These are phyloP conservation scores for Pichia sorboxylosa DNA, from an alignment of 1,139 yeast species.

Conservation along the genomic window DNA sequence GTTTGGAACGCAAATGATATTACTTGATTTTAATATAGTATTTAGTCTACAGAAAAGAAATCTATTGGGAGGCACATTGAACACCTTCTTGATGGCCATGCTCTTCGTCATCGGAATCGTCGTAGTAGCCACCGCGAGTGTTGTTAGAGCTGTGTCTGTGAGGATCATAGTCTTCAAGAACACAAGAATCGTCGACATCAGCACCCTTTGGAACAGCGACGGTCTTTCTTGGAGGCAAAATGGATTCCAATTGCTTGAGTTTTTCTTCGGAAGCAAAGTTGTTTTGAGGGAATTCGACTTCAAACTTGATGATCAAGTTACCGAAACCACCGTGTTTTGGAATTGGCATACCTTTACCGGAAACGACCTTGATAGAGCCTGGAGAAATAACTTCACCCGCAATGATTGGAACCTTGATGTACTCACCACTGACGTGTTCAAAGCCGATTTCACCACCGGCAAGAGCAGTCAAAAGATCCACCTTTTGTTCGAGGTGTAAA, in stretches of 20 bases:
- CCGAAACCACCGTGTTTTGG: slow-evolving; percentile 68
- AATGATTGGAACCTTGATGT: slow-evolving; percentile 64
- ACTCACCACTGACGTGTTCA: slow-evolving; percentile 82
- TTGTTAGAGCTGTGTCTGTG: slow-evolving; percentile 37
- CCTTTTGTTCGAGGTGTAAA: slow-evolving; percentile 71
- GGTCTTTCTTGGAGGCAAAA: slow-evolving; percentile 55
- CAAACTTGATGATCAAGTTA: slow-evolving; percentile 59
- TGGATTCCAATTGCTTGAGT: slow-evolving; percentile 49
- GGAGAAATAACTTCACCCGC: slow-evolving; percentile 95
- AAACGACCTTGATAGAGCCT: slow-evolving; percentile 68
- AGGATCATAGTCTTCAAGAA: slow-evolving; percentile 52
- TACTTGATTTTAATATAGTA: too few species aligned
- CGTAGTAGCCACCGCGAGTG: slow-evolving; percentile 29
- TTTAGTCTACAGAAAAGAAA: too few species aligned
- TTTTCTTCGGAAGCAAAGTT: slow-evolving; percentile 58
- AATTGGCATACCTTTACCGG: slow-evolving; percentile 93
- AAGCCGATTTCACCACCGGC: slow-evolving; percentile 91
- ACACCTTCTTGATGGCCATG: slow-evolving; percentile 58
- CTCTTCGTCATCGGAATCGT: slow-evolving; percentile 55
- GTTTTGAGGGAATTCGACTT: slow-evolving; percentile 57
- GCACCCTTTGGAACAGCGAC: slow-evolving; percentile 48
- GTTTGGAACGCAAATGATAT: too few species aligned
- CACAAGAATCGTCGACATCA: slow-evolving; percentile 70
- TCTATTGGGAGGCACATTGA: slow-evolving; percentile 75
- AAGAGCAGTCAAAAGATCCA: slow-evolving; percentile 85